phyloP scores from a whole-genome alignment of 2,329 filamentous ascomycete species.

The Rutstroemia sp. region DNA sequence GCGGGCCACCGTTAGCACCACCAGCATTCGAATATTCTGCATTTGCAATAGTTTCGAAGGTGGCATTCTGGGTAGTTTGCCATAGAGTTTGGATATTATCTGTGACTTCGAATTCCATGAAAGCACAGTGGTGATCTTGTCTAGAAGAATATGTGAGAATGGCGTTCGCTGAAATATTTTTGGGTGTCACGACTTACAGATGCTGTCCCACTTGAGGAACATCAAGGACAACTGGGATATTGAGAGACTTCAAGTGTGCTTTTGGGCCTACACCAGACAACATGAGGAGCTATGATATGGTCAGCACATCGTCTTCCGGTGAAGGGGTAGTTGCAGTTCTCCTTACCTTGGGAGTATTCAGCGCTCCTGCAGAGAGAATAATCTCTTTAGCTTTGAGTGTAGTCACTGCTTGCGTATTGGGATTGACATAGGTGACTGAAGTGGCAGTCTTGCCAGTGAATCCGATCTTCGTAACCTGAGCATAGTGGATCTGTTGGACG shows the following conservation, averaged over 20 bases:
- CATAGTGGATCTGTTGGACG: slow-evolving; percentile 32
- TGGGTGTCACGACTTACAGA: slow-evolving; percentile 31
- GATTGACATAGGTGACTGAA: not conserved
- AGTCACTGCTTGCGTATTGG: slow-evolving; percentile 28
- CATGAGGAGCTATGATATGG: slow-evolving; percentile 39
- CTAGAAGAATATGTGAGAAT: not conserved
- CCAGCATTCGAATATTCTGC: not conserved
- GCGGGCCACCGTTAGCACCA: not conserved
- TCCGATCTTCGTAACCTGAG: slow-evolving; percentile 33
- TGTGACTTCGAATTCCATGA: not conserved
- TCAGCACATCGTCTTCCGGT: slow-evolving; percentile 39
- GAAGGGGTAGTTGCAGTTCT: not conserved
- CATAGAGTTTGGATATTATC: not conserved
- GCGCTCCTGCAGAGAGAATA: slow-evolving; percentile 39
- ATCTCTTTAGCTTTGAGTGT: slow-evolving; percentile 37
- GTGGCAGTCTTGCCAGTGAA: slow-evolving; percentile 25
- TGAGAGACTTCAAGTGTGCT: slow-evolving; percentile 32
- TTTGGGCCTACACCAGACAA: slow-evolving; percentile 36
- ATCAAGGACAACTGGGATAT: slow-evolving; percentile 45
- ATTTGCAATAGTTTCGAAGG: not conserved
- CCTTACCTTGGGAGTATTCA: slow-evolving; percentile 36
- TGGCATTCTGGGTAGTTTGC: not conserved
- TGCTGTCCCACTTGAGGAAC: slow-evolving; percentile 54
- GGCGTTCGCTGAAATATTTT: not conserved
- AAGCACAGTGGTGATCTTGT: not conserved